phyloP scores from a whole-genome alignment of 805 yeast species.

The Pichia ethanolica region DNA sequence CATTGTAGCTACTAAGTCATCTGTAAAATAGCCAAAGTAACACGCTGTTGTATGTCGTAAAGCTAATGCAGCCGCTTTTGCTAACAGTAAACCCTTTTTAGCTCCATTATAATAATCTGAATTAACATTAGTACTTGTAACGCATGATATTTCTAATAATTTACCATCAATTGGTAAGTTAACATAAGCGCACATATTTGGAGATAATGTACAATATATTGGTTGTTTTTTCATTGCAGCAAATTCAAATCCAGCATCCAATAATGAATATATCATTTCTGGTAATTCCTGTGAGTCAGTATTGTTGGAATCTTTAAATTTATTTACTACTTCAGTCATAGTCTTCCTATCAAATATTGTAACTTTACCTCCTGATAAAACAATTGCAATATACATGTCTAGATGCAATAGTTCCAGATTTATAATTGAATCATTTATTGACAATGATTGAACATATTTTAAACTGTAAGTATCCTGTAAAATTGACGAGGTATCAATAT shows the following conservation, averaged over 20 bases:
- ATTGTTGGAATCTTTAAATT: conserved; percentile 20
- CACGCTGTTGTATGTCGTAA: conserved; percentile 63
- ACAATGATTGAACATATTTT: conserved; percentile 16
- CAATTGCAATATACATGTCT: conserved; percentile 35
- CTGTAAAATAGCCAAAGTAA: conserved; percentile 56
- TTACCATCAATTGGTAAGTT: conserved; percentile 22
- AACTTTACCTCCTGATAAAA: conserved; percentile 37
- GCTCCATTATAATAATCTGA: conserved; percentile 8
- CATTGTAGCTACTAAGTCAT: conserved; percentile 58
- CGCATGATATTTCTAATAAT: conserved; percentile 18
- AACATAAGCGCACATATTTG: conserved; percentile 39
- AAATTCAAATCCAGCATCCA: conserved; percentile 50
- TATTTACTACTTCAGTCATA: conserved; percentile 20
- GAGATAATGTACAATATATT: conserved; percentile 38
- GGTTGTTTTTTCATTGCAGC: conserved; percentile 31
- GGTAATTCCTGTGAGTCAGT: conserved; percentile 18
- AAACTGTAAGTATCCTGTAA: conserved; percentile 7
- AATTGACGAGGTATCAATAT: conserved; percentile 7
- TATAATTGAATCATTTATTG: conserved; percentile 23
- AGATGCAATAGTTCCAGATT: conserved; percentile 28
- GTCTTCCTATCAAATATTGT: conserved; percentile 36
- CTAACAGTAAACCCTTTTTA: conserved; percentile 28
- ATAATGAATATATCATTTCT: conserved; percentile 32
- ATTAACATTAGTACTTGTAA: conserved; percentile 14
- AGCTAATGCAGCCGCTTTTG: conserved; percentile 55